These are phyloP conservation scores for Dactylellina cionopaga DNA, from an alignment of 2,329 filamentous ascomycete species.

Conservation along the genomic window DNA sequence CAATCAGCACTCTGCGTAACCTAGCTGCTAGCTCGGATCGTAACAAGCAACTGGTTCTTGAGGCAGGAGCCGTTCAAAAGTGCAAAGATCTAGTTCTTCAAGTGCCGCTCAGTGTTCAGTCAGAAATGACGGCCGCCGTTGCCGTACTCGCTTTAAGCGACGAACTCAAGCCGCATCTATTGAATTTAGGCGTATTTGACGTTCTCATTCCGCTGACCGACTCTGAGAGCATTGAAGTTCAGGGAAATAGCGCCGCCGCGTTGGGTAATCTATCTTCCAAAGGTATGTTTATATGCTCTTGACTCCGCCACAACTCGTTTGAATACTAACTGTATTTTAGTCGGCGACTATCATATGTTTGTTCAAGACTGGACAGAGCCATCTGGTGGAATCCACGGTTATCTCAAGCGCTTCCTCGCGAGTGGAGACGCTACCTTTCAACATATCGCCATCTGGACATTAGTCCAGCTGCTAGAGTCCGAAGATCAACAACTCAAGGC, in stretches of 20 bases:
- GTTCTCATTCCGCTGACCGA: constrained; percentile 94
- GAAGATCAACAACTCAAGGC: constrained; percentile 89
- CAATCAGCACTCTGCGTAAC: constrained; percentile 95
- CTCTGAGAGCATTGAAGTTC: constrained; percentile 95
- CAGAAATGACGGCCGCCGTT: constrained; percentile 99
- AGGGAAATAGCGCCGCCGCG: constrained; percentile 96
- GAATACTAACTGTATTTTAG: constrained; percentile 64
- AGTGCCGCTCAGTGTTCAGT: constrained; percentile 93
- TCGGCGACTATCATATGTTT: constrained; percentile 96
- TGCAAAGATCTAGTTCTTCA: constrained; percentile 96
- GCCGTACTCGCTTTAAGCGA: constrained; percentile 94
- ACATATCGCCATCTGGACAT: constrained; percentile 98
- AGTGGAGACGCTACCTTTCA: constrained; percentile 98
- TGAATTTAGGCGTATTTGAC: constrained; percentile 94
- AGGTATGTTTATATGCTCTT: constrained; percentile 68
- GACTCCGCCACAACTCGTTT: background rate
- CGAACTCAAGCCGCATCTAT: constrained; percentile 88
- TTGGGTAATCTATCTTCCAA: constrained; percentile 96
- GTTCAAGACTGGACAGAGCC: constrained; percentile 93
- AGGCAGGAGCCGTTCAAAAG: constrained; percentile 96
- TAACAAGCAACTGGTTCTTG: constrained; percentile 96
- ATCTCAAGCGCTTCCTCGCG: constrained; percentile 88
- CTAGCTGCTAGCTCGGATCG: constrained; percentile 94
- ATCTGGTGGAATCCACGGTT: constrained; percentile 93
- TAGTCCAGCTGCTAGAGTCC: constrained; percentile 93